These are phyloP conservation scores for Cryphonectria japonica DNA, from an alignment of 2,329 filamentous ascomycete genomes.

Conservation along the genomic window DNA sequence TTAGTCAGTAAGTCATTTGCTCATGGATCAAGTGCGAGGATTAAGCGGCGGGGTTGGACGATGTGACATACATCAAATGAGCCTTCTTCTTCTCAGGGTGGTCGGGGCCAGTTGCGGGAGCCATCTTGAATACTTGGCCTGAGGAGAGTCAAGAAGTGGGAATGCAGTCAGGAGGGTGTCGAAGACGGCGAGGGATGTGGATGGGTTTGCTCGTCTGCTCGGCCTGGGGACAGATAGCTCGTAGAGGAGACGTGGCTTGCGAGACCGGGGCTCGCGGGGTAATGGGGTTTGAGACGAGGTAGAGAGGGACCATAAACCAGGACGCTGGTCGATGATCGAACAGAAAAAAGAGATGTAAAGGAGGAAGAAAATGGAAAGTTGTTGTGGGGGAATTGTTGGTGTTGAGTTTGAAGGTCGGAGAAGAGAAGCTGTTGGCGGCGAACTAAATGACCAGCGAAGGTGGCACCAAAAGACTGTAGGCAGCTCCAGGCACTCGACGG, in stretches of 20 bases:
- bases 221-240: slow-evolving; percentile 19
- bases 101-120: slow-evolving; percentile 61
- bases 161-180: slow-evolving; percentile 21
- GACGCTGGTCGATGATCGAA: neutral
- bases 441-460: slow-evolving; percentile 11
- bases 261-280: slow-evolving; percentile 12
- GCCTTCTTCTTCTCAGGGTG: slow-evolving; percentile 77
- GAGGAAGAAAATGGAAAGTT: neutral
- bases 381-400: neutral
- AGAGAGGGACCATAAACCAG: slow-evolving; percentile 14
- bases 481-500: slow-evolving; percentile 26
- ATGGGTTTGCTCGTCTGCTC: slow-evolving; percentile 20
- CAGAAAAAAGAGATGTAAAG: neutral
- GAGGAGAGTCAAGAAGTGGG: slow-evolving; percentile 22
- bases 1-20: slow-evolving; percentile 17
- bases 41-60: slow-evolving; percentile 17
- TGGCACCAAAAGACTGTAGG: slow-evolving; percentile 13
- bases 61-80: slow-evolving; percentile 71
- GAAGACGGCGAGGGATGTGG: slow-evolving; percentile 9
- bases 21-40: neutral
- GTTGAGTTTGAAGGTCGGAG: slow-evolving; percentile 9
- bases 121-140: slow-evolving; percentile 60
- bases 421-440: slow-evolving; percentile 12
- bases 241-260: slow-evolving; percentile 12
- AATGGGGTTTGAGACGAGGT: neutral